Base-by-base conservation (phyloP, 495 filamentous ascomycete species). In the Aspergillus baeticus region DNA sequence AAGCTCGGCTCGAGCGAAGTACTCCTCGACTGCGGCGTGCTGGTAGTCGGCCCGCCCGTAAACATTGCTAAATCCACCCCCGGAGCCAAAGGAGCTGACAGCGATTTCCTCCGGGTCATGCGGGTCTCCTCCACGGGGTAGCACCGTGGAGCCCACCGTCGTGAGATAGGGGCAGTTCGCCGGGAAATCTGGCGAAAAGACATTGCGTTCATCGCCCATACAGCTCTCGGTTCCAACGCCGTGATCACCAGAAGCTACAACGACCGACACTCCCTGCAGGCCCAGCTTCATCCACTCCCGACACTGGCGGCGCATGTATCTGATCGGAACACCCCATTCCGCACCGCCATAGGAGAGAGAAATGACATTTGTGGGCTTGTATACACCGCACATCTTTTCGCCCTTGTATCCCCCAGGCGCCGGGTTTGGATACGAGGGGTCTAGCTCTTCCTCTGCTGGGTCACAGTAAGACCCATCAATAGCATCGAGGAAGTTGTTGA, bases 11-110 rank as follows among this genome's bases (percentile, higher is more conserved):
- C 18, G 15, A n/a, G 34, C 35, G 10, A 61, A 55, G 14, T 51
- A 61, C 44, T 63, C 59, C 0, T 66, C 62, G 3, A 91, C 81
- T 1, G 78, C 78, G 1, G 62, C 26, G 10, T 73, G 39, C 63
- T 91, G 87, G 62, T 84, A 91, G 6, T 56, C 47, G 0, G 87
- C 85, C 10, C 76, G 66, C 18, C 71, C 63, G 69, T 85, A 91
- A 64, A 88, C 73, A 62, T 90, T 88, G 58, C 55, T 84, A 69
- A 90, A 89, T 11, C 86, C 86, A 34, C 87, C 85, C 20, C 85
- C 85, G 7, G 80, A 84, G 20, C 26, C 70, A 68, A 69, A 82
- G 33, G 41, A 34, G n/a, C 43, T 41, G n/a, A 58, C 41, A n/a
- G 37, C 31, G n/a, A 33, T 35, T 45, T 58, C 48, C 35, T 48